Conservation (phyloP, 2,329 filamentous ascomycete species). For the Fusarium albidum region DNA sequence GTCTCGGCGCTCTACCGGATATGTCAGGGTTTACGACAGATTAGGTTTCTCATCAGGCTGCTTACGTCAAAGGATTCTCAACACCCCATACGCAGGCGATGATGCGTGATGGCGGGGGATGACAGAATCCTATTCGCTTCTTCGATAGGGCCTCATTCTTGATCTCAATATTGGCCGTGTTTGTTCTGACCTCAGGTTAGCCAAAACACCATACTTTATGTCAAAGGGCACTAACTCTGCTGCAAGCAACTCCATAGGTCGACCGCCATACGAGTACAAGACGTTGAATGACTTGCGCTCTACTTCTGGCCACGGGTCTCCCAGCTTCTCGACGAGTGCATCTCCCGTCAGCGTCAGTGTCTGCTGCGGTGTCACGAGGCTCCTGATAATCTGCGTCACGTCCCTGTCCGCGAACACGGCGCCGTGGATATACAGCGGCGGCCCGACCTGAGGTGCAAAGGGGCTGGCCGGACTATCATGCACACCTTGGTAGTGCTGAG, state of each 20-base stretch:
- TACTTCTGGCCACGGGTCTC: conserved; percentile 18
- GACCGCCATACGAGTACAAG: conserved; percentile 17
- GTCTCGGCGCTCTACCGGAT: not conserved
- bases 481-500: not conserved
- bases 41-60: not conserved
- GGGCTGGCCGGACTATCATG: not conserved
- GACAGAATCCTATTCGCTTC: conserved; percentile 20
- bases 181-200: conserved; percentile 8
- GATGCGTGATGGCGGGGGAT: conserved; percentile 10
- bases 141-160: conserved; percentile 22
- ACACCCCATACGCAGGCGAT: conserved; percentile 18
- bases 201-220: not conserved
- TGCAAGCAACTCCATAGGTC: conserved; percentile 20
- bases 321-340: conserved; percentile 4
- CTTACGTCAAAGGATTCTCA: conserved; percentile 14
- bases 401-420: conserved; percentile 20
- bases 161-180: conserved; percentile 13
- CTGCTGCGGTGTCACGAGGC: conserved; percentile 8
- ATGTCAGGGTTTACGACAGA: not conserved
- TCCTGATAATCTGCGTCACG: conserved; percentile 7
- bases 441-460: not conserved
- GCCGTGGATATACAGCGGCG: conserved; percentile 15
- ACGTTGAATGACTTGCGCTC: conserved; percentile 20
- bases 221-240: not conserved
- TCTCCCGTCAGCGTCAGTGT: conserved; percentile 7